These are phyloP conservation scores for Lycium barbarum DNA, from an alignment of 257 asterid species.

Conservation along the genomic window DNA sequence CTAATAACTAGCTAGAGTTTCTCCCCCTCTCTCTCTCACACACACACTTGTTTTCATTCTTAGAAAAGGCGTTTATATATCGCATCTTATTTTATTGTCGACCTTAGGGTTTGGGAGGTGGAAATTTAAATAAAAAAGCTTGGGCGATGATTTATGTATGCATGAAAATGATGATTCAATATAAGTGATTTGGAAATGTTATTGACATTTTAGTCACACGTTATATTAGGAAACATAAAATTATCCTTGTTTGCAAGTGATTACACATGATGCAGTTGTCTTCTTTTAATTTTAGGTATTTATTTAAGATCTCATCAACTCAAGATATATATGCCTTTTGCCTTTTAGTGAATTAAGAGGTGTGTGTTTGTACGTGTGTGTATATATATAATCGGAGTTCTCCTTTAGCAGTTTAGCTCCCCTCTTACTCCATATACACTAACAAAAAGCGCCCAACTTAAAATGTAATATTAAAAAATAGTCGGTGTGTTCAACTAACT, in stretches of 20 bases:
- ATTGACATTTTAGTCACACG: not conserved
- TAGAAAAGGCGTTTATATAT: not conserved
- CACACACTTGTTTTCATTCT: not conserved
- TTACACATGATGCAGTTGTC: not conserved
- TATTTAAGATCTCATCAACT: not conserved
- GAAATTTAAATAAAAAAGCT: not conserved
- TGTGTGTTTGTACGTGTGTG: not conserved
- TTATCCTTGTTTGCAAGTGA: not conserved
- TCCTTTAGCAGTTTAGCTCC: not conserved
- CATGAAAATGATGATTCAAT: slow-evolving; percentile 22
- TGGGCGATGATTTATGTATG: not conserved
- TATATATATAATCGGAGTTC: no score
- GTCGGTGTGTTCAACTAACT: not conserved
- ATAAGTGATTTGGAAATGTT: slow-evolving; percentile 5
- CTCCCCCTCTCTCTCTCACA: not conserved
- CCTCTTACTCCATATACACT: not conserved
- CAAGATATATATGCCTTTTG: not conserved
- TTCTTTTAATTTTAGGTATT: not conserved
- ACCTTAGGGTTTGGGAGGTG: not conserved
- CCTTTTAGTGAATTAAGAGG: not conserved
- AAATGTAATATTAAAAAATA: not conserved
- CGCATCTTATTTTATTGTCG: not conserved
- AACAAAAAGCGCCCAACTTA: not conserved
- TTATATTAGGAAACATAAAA: not conserved
- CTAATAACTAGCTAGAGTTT: not conserved